Conservation (phyloP, 2,329 filamentous ascomycete genomes). For the Dichotomopilus funicola region DNA sequence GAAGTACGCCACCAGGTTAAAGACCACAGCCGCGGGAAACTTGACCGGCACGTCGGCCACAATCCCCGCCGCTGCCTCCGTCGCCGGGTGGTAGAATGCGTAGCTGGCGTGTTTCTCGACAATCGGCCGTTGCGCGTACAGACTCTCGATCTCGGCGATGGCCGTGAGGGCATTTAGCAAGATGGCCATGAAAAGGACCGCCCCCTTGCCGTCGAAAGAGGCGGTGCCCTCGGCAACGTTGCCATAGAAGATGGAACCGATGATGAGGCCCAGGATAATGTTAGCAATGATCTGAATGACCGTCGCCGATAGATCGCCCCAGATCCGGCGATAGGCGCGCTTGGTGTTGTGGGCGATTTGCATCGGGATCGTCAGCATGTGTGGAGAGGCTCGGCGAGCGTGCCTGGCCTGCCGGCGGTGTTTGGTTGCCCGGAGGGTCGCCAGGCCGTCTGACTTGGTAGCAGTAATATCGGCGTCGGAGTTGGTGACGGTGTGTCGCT, state of each 20-base stretch:
- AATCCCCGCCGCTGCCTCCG: constrained; percentile 49
- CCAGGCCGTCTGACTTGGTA: constrained; percentile 5
- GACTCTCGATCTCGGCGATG: constrained; percentile 18
- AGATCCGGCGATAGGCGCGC: constrained; percentile 23
- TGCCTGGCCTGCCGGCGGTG: constrained; percentile 16
- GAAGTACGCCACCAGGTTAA: constrained; percentile 55
- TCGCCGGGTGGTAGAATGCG: constrained; percentile 45
- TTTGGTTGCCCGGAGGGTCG: constrained; percentile 14
- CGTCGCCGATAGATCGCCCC: constrained; percentile 28
- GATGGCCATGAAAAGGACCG: constrained; percentile 32
- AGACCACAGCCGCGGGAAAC: constrained; percentile 41
- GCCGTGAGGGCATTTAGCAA: constrained; percentile 35
- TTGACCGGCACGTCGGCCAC: constrained; percentile 53
- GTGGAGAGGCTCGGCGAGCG: constrained; percentile 19
- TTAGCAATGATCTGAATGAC: constrained; percentile 49
- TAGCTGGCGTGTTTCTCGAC: constrained; percentile 45
- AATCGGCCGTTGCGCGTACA: constrained; percentile 41
- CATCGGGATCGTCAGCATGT: constrained; percentile 17
- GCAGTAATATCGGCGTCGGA: too few species aligned
- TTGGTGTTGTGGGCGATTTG: constrained; percentile 16
- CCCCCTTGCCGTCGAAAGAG: constrained; percentile 47
- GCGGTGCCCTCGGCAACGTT: constrained; percentile 47
- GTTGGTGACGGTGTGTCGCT: too few species aligned
- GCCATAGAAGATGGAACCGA: constrained; percentile 57
- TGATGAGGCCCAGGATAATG: constrained; percentile 56